Base-by-base conservation (phyloP, 148 eudicot genomes). In the Fagopyrum tataricum region DNA sequence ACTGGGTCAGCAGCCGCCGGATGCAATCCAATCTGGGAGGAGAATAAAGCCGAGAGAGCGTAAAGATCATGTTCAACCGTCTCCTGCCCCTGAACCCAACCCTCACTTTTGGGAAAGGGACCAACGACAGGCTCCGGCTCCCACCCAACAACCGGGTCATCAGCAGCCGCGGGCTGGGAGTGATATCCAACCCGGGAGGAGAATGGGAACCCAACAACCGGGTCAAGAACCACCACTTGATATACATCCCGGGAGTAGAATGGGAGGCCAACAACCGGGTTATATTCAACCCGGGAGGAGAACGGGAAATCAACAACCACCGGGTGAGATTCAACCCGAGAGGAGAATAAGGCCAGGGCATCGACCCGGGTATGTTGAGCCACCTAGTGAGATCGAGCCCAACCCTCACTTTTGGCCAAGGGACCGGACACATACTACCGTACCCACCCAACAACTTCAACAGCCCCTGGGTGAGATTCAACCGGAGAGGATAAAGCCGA, bases 341-440 rank as follows among this genome's bases (percentile, higher is more conserved):
- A 64, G 76, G 47, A 72, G 72, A 48, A 76, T 74, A 64, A 77
- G 72, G 2, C 59, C 73, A 5, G 74, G 86, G 69, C 31, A 31
- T 15, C 77, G 72, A 4, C 58, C 77, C 4, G 71, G 23, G 26
- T 72, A 67, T 14, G 42, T 12, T 17, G 24, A 37, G n/a, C 37
- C 72, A 6, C 62, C 61, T 46, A 47, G 49, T 44, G 20, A 43
- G 43, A 58, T 20, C 15, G 72, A 70, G 44, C 72, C 72, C 72
- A 70, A 70, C 51, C 72, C 72, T 23, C 72, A 70, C 52, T 70
- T 70, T 70, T 42, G 23, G 26, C 78, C 76, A 31, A 39, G 39
- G 53, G 42, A 39, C 20, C 69, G 78, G 2, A 31, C 37, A 31
- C 37, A 31, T 31, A 31, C 37, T 31, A 2, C 37, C 37, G 37